phyloP scores from a whole-genome alignment of 768 basidiomycete genomes.

The Neoboletus subvelutipes region DNA sequence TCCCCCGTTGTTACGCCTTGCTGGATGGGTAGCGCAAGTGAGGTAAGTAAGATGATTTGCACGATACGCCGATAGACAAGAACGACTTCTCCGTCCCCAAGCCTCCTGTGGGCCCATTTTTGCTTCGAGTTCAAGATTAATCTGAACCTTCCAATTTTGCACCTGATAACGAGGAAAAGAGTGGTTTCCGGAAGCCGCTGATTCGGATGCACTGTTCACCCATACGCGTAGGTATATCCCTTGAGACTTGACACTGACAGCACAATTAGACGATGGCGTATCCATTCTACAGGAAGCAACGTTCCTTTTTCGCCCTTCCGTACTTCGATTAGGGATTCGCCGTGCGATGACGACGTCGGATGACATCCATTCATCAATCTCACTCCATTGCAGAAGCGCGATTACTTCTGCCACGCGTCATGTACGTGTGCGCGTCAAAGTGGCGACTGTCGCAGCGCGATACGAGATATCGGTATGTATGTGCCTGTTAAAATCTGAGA shows the following conservation, averaged over 20 bases:
- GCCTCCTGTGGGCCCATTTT: not conserved
- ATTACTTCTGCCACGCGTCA: not conserved
- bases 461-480: not conserved
- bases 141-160: not conserved
- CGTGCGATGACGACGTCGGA: not conserved
- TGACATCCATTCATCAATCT: not conserved
- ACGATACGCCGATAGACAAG: not conserved
- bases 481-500: not conserved
- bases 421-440: not conserved
- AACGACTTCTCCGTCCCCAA: not conserved
- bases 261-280: not conserved
- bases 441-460: not conserved
- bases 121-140: not conserved
- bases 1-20: not conserved
- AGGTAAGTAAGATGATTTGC: not conserved
- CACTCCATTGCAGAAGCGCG: not conserved
- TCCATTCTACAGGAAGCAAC: slow-evolving; percentile 10
- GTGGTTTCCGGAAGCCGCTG: not conserved
- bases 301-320: slow-evolving; percentile 1
- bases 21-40: not conserved
- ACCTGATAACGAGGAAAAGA: not conserved
- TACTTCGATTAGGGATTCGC: not conserved
- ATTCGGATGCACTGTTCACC: not conserved
- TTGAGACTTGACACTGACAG: no score
- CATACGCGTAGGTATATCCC: no score